Evolutionary conservation across 192 early-diverging fungal species (phyloP).

Genomic region (Linnemannia elongata): DNA sequence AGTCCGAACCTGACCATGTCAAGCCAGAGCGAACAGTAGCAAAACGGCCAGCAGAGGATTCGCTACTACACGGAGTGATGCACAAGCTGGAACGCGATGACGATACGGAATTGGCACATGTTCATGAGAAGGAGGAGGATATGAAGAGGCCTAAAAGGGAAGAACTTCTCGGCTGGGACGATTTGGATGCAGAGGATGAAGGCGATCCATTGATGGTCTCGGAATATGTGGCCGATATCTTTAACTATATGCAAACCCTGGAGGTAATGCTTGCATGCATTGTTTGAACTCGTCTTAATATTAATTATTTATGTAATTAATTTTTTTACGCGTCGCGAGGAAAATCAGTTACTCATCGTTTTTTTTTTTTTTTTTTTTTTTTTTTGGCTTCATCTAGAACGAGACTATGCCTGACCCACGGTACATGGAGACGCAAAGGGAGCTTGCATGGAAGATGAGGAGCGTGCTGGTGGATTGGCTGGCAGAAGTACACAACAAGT

Average conservation of each 20-base stretch:
- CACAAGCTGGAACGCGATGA: background rate
- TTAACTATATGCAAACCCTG: constrained; percentile 82
- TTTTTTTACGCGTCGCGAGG: background rate
- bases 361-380: background rate
- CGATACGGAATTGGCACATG: background rate
- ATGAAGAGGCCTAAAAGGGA: constrained; percentile 23
- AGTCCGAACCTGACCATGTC: background rate
- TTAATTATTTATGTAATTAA: background rate
- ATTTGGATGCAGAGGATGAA: constrained; percentile 30
- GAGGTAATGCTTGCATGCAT: constrained; percentile 65
- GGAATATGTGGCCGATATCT: constrained; percentile 96
- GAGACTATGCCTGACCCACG: constrained; percentile 80
- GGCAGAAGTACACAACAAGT: constrained; percentile 91
- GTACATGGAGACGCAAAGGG: constrained; percentile 89
- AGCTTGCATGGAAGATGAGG: constrained; percentile 94
- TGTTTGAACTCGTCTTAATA: too few species aligned
- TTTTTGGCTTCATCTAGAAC: background rate
- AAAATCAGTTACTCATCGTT: background rate
- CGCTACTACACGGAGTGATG: background rate
- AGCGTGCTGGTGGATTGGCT: constrained; percentile 96
- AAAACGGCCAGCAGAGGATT: background rate
- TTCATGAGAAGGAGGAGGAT: constrained; percentile 6
- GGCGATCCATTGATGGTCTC: constrained; percentile 92
- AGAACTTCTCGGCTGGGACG: constrained; percentile 24
- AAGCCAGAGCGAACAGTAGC: background rate